Evolutionary conservation across 202 grass and related monocot species (phyloP), one percentile per base, ranked within the genome.

Genomic region (Zizania palustris): DNA sequence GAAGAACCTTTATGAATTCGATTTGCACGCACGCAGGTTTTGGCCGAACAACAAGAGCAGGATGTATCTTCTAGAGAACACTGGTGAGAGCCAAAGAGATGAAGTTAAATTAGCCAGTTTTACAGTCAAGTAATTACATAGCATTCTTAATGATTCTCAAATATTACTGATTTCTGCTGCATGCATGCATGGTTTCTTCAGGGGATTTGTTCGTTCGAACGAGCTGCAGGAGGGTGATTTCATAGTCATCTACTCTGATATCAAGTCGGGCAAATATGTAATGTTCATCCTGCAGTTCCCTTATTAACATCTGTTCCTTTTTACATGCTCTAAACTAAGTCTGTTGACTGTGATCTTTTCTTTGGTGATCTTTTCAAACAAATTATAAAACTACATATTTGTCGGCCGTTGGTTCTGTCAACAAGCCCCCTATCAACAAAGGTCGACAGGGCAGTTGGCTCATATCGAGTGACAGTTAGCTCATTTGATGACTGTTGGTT

Each of bases 21-120:
- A 59, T 77, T 70, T 73, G 7, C 57, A 65, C 82, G 43, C 42
- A 48, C 64, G 63, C 78, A 98, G 96, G 62, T 98, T 92, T 74
- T 98, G 96, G 96, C 96, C 96, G 11, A 98, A 98, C 78, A 98
- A 98, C 85, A 95, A 98, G 87, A 98, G 96, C 83, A 92, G 96
- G 36, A 98, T 98, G 96, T 95, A 98, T 85, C 89, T 98, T 40
- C 62, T 98, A 3, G 91, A 98, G 77, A 95, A 95, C 22, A 98
- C 96, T 0, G 96, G 96, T 88, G 81, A 84, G 75, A 36, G 18
- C 80, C 60, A 79, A 44, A 68, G 7, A 61, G 15, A 48, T 28
- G 21, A 67, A 55, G 37, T 34, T 50, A 28, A 7, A 46, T 73
- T 9, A 11, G 8, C 10, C 16, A 42, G 15, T 72, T 3, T 60